Evolutionary conservation across 345 rosid genomes (phyloP), one percentile per base, ranked within the genome.

Genomic region (Punica granatum): DNA sequence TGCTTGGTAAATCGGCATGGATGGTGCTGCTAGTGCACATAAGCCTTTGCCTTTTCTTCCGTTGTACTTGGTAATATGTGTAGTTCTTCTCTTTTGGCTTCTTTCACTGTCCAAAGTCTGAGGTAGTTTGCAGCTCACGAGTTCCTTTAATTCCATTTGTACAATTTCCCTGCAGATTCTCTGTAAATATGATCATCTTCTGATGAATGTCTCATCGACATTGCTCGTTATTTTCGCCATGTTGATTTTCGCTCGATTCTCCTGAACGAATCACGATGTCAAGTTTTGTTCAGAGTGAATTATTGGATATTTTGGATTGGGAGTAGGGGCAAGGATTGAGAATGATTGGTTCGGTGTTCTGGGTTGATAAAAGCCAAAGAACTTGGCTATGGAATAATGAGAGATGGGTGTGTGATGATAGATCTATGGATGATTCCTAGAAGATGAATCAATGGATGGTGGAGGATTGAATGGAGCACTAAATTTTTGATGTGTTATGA

Each of bases 381-480:
- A 26, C 61, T 26, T 30, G 61, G 61, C 33, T 61, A 36, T 2
- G 42, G 26, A 61, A 16, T 16, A 36, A 61, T 15, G 8, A 25
- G 6, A 61, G 42, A 19, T 30, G 41, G 65, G 35, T 6, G 2
- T 28, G 23, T 13, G 25, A 25, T 32, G 41, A 41, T 63, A 18
- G 31, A 36, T 63, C 11, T 63, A 35, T 68, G 63, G 68, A 67
- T 69, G 69, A 63, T 71, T 35, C 64, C 42, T 16, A 30, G 56
- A 21, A 32, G 61, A 58, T 41, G 75, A 71, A 67, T 58, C 51
- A 70, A 67, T 59, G 81, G 67, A 67, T 64, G 82, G 81, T 56
- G 28, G 59, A 51, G 12, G 33, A 36, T 60, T 63, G 64, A 66
- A 44, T 58, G 34, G 39, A 63, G 78, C 71, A 73, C 70, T 68